Percentiles rank a stretch among this genome's conserved stretches.
Conservation (phyloP, 257 asterid species). For the Solanum okadae region DNA sequence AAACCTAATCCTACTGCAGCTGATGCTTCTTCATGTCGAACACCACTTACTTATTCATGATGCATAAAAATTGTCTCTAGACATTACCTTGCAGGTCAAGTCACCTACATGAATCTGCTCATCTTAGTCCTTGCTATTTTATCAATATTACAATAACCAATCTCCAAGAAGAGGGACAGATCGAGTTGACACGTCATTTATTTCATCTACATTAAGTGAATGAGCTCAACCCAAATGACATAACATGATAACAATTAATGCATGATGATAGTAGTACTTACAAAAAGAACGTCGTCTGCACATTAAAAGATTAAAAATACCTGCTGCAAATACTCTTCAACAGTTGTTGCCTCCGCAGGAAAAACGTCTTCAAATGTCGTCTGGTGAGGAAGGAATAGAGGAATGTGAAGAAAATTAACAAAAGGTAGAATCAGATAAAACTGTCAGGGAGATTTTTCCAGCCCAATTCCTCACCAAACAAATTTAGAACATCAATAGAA, state of each 20-base stretch:
- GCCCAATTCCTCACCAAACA: not conserved
- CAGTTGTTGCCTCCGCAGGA: conserved; percentile 92
- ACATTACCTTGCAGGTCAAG: not conserved
- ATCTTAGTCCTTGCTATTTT: not conserved
- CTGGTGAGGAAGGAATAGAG: conserved; percentile 28
- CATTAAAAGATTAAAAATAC: conserved; percentile 24
- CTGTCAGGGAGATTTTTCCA: not conserved
- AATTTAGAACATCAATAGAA: not conserved
- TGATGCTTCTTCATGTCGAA: not conserved
- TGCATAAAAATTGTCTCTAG: not conserved
- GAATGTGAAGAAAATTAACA: not conserved
- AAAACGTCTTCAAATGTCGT: conserved; percentile 95
- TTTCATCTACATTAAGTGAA: not conserved
- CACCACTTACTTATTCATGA: not conserved
- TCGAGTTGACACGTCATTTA: not conserved
- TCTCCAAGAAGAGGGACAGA: not conserved
- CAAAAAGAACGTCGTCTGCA: not conserved
- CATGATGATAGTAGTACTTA: not conserved
- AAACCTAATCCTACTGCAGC: not conserved
- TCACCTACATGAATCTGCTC: not conserved
- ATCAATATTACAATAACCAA: not conserved
- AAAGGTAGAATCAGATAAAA: not conserved
- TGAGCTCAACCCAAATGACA: not conserved
- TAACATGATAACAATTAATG: not conserved
- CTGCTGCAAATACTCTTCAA: conserved; percentile 97